These are phyloP conservation scores for Acidomyces sp. DNA, from an alignment of 495 filamentous ascomycete genomes.

Conservation along the genomic window DNA sequence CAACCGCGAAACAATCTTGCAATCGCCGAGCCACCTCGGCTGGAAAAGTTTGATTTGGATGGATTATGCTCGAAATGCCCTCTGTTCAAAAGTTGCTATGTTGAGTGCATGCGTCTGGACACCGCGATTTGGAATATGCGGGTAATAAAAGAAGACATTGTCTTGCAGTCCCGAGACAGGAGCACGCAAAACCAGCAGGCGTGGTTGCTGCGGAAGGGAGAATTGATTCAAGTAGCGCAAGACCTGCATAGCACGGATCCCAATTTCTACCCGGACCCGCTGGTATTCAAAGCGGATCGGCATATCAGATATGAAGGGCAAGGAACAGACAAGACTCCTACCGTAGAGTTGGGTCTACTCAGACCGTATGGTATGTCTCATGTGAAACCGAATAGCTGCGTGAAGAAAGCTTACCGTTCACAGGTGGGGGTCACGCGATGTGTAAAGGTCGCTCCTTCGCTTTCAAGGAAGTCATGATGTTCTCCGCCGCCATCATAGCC, in stretches of 20 bases:
- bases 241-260: conserved; percentile 39
- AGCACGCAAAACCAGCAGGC: conserved; percentile 30
- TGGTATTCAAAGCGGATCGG: conserved; percentile 39
- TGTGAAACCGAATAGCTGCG: background rate
- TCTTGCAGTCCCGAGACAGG: conserved; percentile 30
- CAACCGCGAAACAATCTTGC: conserved; percentile 36
- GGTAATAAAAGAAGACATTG: conserved; percentile 33
- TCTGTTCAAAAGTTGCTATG: conserved; percentile 40
- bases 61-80: conserved; percentile 36
- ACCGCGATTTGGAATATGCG: conserved; percentile 36
- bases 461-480: conserved; percentile 27
- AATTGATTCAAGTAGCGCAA: conserved; percentile 37
- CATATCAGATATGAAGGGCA: conserved; percentile 31
- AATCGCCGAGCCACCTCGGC: conserved; percentile 40
- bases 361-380: conserved; percentile 31
- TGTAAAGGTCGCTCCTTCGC: conserved; percentile 29
- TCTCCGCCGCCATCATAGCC: conserved; percentile 28
- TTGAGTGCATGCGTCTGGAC: conserved; percentile 43
- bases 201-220: conserved; percentile 37
- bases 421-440: conserved; percentile 23
- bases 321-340: conserved; percentile 9
- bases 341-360: conserved; percentile 26
- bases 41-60: conserved; percentile 35
- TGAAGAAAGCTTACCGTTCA: background rate
- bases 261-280: conserved; percentile 36